These are phyloP conservation scores for Uronychia setigera DNA, from an alignment of 73 alveolate species.

Conservation along the genomic window DNA sequence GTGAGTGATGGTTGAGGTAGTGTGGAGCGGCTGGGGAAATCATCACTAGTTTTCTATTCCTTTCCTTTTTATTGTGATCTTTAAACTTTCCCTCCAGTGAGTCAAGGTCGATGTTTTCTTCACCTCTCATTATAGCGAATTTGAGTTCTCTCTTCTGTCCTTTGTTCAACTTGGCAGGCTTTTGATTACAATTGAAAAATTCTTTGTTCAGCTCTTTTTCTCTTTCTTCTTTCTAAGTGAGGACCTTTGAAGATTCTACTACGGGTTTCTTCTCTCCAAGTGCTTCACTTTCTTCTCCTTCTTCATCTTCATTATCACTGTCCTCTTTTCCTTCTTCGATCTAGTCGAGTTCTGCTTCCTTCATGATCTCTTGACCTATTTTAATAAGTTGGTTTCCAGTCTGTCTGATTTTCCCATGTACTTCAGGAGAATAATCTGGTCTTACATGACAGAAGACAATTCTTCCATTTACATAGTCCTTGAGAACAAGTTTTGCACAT, in stretches of 20 bases:
- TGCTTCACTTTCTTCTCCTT: constrained; percentile 14
- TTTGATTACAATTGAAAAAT: constrained; percentile 20
- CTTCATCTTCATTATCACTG: constrained; percentile 26
- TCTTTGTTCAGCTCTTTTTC: constrained; percentile 38
- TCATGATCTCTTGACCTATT: constrained; percentile 7
- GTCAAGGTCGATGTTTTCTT: constrained; percentile 4
- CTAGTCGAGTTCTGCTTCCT: neutral
- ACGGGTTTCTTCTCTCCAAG: neutral
- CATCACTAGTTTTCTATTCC: too few relatives aligned
- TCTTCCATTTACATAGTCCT: constrained; percentile 95
- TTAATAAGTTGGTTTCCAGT: constrained; percentile 23
- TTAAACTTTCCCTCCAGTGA: neutral
- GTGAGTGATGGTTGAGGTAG: too few relatives aligned
- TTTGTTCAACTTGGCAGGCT: constrained; percentile 40
- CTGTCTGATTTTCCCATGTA: constrained; percentile 41
- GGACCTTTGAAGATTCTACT: neutral
- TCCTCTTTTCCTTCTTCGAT: constrained; percentile 13
- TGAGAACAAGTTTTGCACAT: constrained; percentile 93
- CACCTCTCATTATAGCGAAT: constrained; percentile 58
- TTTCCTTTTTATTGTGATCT: too few relatives aligned
- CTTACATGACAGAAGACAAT: constrained; percentile 89
- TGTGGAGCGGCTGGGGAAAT: too few relatives aligned
- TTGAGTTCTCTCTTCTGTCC: constrained; percentile 64
- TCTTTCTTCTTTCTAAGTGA: neutral
- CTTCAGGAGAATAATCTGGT: constrained; percentile 88